Base-by-base conservation (phyloP, 2,329 filamentous ascomycete species). In the Purpureocillium lavendulum region DNA sequence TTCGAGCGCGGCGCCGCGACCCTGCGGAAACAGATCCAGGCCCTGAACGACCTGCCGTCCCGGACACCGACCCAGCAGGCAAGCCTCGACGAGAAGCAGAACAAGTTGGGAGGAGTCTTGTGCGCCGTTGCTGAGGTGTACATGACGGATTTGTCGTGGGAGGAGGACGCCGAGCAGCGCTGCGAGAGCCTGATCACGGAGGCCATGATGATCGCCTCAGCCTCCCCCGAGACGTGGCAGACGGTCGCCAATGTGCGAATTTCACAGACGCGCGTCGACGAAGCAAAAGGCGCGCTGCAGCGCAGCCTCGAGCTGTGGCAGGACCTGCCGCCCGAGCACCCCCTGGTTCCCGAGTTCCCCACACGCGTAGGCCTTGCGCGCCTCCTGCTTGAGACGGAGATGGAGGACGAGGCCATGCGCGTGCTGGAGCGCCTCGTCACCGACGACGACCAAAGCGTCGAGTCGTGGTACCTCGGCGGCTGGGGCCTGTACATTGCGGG, bases 101-200 rank as follows among this genome's bases (percentile, higher is more conserved):
- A 73, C 48, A 92, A 92, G 62, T 71, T 97, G 29, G 87, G 88
- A 2, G 87, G 87, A 51, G 87, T 89, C n/a, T 73, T 98, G 29
- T 98, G 94, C 62, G 87, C 86, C 21, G 87, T 97, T 44, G 82
- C 87, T 7, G 92, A 98, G 66, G 87, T 98, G 36, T 98, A 96
- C 70, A 98, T 98, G 92, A 98, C 92, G 10, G 92, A 98, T 66
- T 67, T 97, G 52, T 92, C 85, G 53, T 92, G 77, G 87, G 89
- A 96, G 63, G 79, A 81, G 38, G 88, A 96, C 56, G 92, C 90
- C 5, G 92, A 98, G 66, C 69, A 76, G 49, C 77, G 82, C 49
- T 98, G 94, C 67, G 90, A 98, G 64, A 69, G 77, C 5, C 78
- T 95, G 43, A 78, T 97, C 47, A 94, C 89, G 6, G 88, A 98